A percentile compares a stretch with the other conserved stretches of the same genome.
Evolutionary conservation across 1,139 yeast species (phyloP).

Genomic region (Candida freyschussii): DNA sequence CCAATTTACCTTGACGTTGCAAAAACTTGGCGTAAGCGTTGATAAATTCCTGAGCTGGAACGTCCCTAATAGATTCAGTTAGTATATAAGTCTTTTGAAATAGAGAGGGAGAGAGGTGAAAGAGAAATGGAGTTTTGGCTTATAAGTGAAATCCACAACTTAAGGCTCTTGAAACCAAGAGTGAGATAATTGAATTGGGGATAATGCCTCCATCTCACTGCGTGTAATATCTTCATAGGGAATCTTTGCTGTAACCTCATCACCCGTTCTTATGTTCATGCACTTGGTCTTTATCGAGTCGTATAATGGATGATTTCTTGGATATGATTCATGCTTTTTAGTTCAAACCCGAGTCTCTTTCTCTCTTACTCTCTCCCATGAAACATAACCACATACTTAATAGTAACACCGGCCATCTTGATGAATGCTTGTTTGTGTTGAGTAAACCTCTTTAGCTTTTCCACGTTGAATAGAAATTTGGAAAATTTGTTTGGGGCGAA

Average conservation of each 20-base stretch:
- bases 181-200: too few relatives aligned
- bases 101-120: background rate
- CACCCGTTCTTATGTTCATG: background rate
- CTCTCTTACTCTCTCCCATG: background rate
- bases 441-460: too few relatives aligned
- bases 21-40: constrained; percentile 99
- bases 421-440: constrained; percentile 10
- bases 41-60: constrained; percentile 99
- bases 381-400: constrained; percentile 15
- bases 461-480: too few relatives aligned
- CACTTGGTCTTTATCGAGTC: background rate
- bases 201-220: too few relatives aligned
- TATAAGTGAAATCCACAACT: background rate
- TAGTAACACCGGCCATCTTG: constrained; percentile 21
- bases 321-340: background rate
- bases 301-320: background rate
- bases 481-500: constrained; percentile 18
- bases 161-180: too few relatives aligned
- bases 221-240: too few relatives aligned
- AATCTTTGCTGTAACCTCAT: too few relatives aligned
- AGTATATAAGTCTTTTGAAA: constrained; percentile 14
- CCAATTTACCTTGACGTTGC: constrained; percentile 99
- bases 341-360: background rate
- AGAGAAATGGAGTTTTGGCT: background rate
- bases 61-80: constrained; percentile 67